Percentiles rank a stretch among this genome's conserved stretches.
phyloP scores from a whole-genome alignment of 129 eudicot species.

The Daucus carota region DNA sequence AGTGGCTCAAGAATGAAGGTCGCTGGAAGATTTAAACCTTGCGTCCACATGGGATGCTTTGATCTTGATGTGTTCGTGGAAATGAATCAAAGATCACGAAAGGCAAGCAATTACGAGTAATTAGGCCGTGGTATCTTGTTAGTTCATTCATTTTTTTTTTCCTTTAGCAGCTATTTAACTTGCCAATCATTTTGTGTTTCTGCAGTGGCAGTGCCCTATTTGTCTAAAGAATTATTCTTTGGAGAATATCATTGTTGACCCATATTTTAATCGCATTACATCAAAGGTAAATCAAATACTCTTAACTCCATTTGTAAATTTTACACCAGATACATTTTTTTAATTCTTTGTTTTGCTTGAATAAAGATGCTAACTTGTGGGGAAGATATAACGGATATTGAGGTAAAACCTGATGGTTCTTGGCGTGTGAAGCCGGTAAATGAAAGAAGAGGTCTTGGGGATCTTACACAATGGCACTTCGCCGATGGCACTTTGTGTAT shows the following conservation, averaged over 20 bases:
- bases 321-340: background rate
- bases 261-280: constrained; percentile 52
- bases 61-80: constrained; percentile 59
- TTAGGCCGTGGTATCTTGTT: constrained; percentile 1
- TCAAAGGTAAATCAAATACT: constrained; percentile 32
- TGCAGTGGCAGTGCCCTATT: constrained; percentile 82
- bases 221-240: constrained; percentile 60
- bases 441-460: constrained; percentile 20
- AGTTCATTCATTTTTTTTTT: background rate
- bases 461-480: constrained; percentile 48
- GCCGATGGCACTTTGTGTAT: constrained; percentile 43
- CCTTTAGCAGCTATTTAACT: constrained; percentile 1
- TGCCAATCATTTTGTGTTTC: background rate
- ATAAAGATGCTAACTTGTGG: constrained; percentile 48
- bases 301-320: background rate
- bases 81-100: constrained; percentile 55
- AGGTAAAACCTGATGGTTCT: constrained; percentile 56
- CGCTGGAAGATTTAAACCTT: constrained; percentile 62
- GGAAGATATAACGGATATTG: constrained; percentile 55
- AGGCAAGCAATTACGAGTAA: constrained; percentile 37
- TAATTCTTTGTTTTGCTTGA: background rate
- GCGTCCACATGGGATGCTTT: constrained; percentile 60
- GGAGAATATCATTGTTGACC: constrained; percentile 55
- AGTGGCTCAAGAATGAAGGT: constrained; percentile 69
- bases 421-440: constrained; percentile 45